Conservation (phyloP, 2,329 filamentous ascomycete genomes). For the Alternaria angustiovoidea region DNA sequence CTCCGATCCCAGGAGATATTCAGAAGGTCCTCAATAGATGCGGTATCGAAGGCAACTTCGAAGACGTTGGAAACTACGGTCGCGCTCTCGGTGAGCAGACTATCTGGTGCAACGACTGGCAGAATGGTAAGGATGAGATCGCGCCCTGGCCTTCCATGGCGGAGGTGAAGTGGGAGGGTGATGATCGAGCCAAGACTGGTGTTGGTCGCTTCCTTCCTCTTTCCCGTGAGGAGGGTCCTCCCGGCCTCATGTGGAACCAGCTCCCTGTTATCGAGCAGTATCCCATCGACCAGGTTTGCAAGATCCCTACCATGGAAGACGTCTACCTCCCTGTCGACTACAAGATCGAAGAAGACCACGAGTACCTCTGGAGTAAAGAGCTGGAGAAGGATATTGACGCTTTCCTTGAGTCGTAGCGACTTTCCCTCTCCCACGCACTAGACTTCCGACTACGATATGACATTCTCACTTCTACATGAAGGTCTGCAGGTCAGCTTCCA, state of each 20-base stretch:
- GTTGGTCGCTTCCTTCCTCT: constrained; percentile 54
- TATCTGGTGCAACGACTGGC: constrained; percentile 51
- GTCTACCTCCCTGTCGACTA: constrained; percentile 50
- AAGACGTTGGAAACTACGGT: constrained; percentile 32
- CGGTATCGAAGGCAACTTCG: constrained; percentile 32
- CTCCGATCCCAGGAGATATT: constrained; percentile 16
- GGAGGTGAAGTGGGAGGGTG: constrained; percentile 59
- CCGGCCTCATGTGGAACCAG: constrained; percentile 54
- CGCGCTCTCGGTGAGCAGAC: constrained; percentile 51
- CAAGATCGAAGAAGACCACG: constrained; percentile 38
- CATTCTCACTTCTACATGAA: not conserved
- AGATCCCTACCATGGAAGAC: constrained; percentile 49
- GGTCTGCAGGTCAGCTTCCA: not conserved
- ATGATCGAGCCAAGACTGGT: constrained; percentile 55
- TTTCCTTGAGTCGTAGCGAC: constrained; percentile 26
- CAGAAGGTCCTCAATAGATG: constrained; percentile 24
- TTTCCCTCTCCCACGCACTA: not conserved
- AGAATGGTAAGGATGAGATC: constrained; percentile 45
- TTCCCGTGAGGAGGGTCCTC: constrained; percentile 53
- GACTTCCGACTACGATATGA: not conserved
- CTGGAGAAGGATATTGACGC: constrained; percentile 41
- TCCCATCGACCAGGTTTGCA: constrained; percentile 49
- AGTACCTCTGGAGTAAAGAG: constrained; percentile 36
- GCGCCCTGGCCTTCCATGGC: constrained; percentile 52
- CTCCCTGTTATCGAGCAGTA: constrained; percentile 49